Percentiles rank a stretch among this genome's conserved stretches.
Evolutionary conservation across 495 filamentous ascomycete genomes (phyloP).

Genomic region (Peziza echinospora): DNA sequence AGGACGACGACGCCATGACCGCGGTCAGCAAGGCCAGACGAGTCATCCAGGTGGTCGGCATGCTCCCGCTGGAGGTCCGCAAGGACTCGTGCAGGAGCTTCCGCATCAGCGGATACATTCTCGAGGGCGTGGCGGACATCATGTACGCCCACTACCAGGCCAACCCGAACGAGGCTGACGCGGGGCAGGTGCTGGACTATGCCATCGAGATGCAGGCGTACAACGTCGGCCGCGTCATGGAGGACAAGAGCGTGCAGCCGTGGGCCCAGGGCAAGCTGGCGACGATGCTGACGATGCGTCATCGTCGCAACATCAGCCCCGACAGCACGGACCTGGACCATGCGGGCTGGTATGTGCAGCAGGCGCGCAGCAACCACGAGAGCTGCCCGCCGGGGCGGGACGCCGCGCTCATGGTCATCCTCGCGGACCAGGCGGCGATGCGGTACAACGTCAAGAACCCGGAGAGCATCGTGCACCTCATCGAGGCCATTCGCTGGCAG

Average conservation of each 20-base stretch:
- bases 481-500: neutral
- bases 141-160: neutral
- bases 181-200: neutral
- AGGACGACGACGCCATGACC: neutral
- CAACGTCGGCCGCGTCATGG: neutral
- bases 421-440: neutral
- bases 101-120: neutral
- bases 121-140: neutral
- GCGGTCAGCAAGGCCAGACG: too few relatives aligned
- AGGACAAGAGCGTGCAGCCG: neutral
- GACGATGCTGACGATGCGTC: neutral
- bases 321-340: neutral
- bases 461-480: neutral
- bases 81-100: neutral
- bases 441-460: neutral
- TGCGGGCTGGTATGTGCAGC: neutral
- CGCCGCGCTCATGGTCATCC: neutral
- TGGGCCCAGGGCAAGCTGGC: neutral
- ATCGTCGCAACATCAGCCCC: neutral
- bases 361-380: neutral
- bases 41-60: neutral
- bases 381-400: neutral
- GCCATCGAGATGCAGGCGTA: neutral
- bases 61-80: neutral
- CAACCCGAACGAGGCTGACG: neutral